These are phyloP conservation scores for Cercospora beticola DNA, from an alignment of 2,329 filamentous ascomycete species.

Conservation along the genomic window DNA sequence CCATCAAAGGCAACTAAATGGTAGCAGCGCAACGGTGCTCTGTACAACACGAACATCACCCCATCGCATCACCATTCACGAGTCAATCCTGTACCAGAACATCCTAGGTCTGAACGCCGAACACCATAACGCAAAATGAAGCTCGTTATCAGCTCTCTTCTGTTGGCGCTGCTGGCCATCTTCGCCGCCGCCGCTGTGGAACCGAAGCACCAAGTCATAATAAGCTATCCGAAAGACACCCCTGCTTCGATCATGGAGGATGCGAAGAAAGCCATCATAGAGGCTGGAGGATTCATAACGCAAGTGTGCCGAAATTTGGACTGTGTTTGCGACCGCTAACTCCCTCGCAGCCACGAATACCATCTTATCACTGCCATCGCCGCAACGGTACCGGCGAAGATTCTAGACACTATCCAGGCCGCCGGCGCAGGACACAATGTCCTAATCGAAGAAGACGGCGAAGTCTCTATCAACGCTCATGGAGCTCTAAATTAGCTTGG, in stretches of 20 bases:
- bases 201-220: constrained; percentile 70
- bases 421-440: constrained; percentile 62
- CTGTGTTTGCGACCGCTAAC: constrained; percentile 21
- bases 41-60: neutral
- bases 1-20: neutral
- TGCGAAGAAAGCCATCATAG: constrained; percentile 58
- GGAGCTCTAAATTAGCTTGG: neutral
- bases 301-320: neutral
- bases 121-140: constrained; percentile 31
- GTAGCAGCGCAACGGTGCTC: neutral
- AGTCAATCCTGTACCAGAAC: neutral
- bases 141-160: constrained; percentile 29
- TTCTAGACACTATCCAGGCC: constrained; percentile 66
- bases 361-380: constrained; percentile 36
- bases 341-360: constrained; percentile 31
- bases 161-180: constrained; percentile 25
- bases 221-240: constrained; percentile 71
- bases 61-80: neutral
- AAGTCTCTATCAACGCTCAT: constrained; percentile 6
- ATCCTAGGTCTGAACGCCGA: neutral
- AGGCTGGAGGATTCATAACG: constrained; percentile 37
- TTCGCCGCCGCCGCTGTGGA: constrained; percentile 23
- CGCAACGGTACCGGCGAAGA: constrained; percentile 65
- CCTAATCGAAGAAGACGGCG: constrained; percentile 72
- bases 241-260: constrained; percentile 66